phyloP scores from a whole-genome alignment of 257 asterid species.

The Linaria vulgaris region DNA sequence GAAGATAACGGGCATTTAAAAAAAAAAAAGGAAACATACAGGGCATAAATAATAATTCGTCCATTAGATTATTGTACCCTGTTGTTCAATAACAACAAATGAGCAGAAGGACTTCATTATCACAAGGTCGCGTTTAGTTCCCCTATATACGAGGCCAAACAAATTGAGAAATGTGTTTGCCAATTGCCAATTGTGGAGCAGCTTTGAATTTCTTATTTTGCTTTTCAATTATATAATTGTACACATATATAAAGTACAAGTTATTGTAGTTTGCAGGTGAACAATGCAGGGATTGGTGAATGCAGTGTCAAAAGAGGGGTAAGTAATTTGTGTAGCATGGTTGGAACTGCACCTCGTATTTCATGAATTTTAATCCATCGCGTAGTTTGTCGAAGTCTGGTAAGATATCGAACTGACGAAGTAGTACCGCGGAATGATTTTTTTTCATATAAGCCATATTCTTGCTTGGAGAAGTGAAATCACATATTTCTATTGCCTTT shows the following conservation, averaged over 20 bases:
- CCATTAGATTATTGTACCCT: background rate
- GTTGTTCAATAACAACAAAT: background rate
- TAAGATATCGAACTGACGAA: background rate
- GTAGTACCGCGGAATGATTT: no score
- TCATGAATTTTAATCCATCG: background rate
- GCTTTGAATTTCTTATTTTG: no score
- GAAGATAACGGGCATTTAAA: no score
- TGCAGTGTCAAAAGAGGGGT: constrained; percentile 13
- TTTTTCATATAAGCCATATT: no score
- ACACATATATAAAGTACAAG: background rate
- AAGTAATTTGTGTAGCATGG: background rate
- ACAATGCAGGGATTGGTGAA: constrained; percentile 43
- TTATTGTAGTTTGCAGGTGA: constrained; percentile 37
- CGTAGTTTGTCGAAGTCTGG: background rate
- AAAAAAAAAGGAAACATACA: no score
- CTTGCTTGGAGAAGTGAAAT: no score
- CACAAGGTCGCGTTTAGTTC: background rate
- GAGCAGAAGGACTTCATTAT: background rate
- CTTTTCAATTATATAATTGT: no score
- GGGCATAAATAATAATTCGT: no score
- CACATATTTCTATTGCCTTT: no score
- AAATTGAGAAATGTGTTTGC: background rate
- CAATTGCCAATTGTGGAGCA: background rate
- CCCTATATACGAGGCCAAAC: background rate
- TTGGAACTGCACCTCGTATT: background rate